Percentiles rank a stretch among this genome's conserved stretches.
These are phyloP conservation scores for Neofusicoccum ribis DNA, from an alignment of 2,329 filamentous ascomycete species.

Conservation along the genomic window DNA sequence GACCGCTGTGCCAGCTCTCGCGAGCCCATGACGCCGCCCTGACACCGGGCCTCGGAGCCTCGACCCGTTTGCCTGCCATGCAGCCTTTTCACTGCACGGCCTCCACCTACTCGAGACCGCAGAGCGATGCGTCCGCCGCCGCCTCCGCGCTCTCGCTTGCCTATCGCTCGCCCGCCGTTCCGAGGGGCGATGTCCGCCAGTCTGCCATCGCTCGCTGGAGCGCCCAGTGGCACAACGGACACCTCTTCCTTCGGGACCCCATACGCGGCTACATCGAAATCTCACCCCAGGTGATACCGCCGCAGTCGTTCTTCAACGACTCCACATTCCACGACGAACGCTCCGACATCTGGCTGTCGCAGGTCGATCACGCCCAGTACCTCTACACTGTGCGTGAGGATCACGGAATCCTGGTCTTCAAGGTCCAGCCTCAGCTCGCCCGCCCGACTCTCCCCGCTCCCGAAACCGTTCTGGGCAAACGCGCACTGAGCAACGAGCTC, in stretches of 20 bases:
- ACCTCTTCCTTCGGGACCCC: conserved; percentile 13
- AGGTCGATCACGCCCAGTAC: conserved; percentile 11
- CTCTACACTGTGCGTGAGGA: conserved; percentile 19
- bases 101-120: not conserved
- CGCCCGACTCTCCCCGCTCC: not conserved
- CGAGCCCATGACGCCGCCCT: conserved; percentile 9
- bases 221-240: conserved; percentile 17
- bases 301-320: conserved; percentile 16
- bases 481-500: conserved; percentile 5
- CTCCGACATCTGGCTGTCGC: conserved; percentile 16
- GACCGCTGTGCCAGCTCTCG: not conserved
- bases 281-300: conserved; percentile 5
- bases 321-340: conserved; percentile 9
- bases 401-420: conserved; percentile 19
- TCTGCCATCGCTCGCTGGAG: conserved; percentile 14
- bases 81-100: conserved; percentile 14
- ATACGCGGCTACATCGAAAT: conserved; percentile 5
- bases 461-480: conserved; percentile 17
- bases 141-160: conserved; percentile 5
- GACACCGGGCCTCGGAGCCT: conserved; percentile 10
- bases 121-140: not conserved
- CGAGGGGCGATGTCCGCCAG: not conserved
- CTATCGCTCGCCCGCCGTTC: not conserved
- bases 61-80: conserved; percentile 13
- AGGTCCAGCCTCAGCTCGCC: conserved; percentile 18